phyloP scores from a whole-genome alignment of 495 filamentous ascomycete genomes.

The Podospora comata region DNA sequence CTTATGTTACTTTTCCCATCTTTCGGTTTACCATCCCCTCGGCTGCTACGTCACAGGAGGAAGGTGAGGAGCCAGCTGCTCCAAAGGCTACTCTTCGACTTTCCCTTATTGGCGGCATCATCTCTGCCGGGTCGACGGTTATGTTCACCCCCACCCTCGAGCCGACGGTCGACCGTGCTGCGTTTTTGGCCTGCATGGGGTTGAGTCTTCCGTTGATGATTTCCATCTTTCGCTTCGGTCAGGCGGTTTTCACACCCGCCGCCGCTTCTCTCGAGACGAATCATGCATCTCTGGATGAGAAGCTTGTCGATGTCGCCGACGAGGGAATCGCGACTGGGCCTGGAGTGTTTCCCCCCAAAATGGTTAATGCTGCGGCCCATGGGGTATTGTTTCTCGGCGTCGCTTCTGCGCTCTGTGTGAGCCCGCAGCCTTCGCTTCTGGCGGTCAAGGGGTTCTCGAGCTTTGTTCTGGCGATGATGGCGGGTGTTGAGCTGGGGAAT shows the following conservation, averaged over 20 bases:
- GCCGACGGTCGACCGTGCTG: constrained; percentile 10
- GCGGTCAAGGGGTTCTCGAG: not conserved
- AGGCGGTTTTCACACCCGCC: not conserved
- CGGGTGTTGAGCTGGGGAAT: not conserved
- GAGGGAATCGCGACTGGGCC: not conserved
- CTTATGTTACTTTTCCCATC: constrained; percentile 8
- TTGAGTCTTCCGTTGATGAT: constrained; percentile 22
- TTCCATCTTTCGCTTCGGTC: constrained; percentile 4
- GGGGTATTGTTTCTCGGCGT: not conserved
- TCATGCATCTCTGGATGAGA: not conserved
- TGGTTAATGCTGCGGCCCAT: not conserved
- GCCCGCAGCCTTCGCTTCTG: no score
- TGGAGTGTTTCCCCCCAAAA: not conserved
- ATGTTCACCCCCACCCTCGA: constrained; percentile 19
- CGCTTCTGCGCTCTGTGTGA: not conserved
- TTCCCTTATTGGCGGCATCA: constrained; percentile 18
- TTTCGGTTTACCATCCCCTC: not conserved
- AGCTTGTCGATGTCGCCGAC: not conserved
- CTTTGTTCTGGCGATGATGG: not conserved
- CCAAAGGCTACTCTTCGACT: not conserved
- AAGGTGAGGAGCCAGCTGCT: not conserved
- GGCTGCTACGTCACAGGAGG: not conserved
- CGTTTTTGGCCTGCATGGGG: constrained; percentile 18
- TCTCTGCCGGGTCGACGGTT: constrained; percentile 15
- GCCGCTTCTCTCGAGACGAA: no score